Evolutionary conservation across 148 eudicot genomes (phyloP).

Genomic region (Diospyros kaki): DNA sequence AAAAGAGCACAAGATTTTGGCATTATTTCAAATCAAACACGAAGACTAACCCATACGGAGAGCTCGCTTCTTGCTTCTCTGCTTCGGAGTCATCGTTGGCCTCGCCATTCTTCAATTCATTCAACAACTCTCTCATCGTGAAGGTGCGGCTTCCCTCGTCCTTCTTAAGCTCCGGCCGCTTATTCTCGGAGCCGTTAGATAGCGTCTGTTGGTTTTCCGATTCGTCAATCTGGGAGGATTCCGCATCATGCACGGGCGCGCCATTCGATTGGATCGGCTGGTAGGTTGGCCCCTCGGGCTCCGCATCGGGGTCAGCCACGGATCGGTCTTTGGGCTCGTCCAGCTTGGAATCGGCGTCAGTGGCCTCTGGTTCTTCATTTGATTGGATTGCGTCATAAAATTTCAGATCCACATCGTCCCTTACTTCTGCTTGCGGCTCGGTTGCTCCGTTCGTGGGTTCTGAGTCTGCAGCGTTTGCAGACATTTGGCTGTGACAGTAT

Average conservation of each 20-base stretch:
- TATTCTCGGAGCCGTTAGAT: slow-evolving; percentile 19
- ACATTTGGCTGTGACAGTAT: slow-evolving; percentile 1
- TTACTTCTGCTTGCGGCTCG: slow-evolving; percentile 18
- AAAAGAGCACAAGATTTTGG: background rate
- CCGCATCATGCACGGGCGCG: slow-evolving; percentile 5
- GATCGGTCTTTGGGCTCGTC: slow-evolving; percentile 7
- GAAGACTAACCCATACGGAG: slow-evolving; percentile 43
- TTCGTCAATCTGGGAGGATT: slow-evolving; percentile 13
- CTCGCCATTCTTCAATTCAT: slow-evolving; percentile 59
- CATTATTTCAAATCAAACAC: background rate
- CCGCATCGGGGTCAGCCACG: slow-evolving; percentile 14
- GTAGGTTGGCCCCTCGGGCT: background rate
- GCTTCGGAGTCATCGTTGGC: slow-evolving; percentile 23
- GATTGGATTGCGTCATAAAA: slow-evolving; percentile 12
- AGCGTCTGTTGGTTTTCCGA: background rate
- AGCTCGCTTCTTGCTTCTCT: slow-evolving; percentile 28
- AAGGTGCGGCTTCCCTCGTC: slow-evolving; percentile 47
- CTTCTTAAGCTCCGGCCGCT: slow-evolving; percentile 24
- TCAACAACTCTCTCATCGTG: slow-evolving; percentile 80
- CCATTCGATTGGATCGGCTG: slow-evolving; percentile 9
- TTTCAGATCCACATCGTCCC: slow-evolving; percentile 15
- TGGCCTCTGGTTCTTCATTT: slow-evolving; percentile 7
- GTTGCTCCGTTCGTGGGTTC: slow-evolving; percentile 23
- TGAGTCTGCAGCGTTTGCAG: slow-evolving; percentile 25
- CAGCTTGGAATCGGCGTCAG: slow-evolving; percentile 22